Base-by-base conservation (phyloP, 2,329 filamentous ascomycete genomes). In the Aureobasidium melanogenum region DNA sequence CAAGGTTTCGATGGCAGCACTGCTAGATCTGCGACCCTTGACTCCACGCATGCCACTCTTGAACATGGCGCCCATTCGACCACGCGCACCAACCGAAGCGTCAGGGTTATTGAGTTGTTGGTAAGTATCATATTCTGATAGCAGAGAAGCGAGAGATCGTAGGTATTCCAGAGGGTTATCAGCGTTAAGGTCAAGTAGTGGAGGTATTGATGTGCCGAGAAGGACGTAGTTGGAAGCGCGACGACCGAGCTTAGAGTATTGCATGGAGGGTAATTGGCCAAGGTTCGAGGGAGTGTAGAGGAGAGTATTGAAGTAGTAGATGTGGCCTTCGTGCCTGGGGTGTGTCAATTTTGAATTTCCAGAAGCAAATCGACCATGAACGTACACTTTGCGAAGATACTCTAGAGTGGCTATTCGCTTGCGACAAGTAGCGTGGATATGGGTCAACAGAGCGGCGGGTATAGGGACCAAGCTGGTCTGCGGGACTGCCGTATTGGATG, bases 281-380 rank as follows among this genome's bases (percentile, higher is more conserved):
- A 97, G 81, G 73, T 96, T 91, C 32, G 84, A 75, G 69, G 90
- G 88, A 66, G 91, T 89, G 75, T 96, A 96, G 70, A 96, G 88
- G 63, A 96, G 84, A 0, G 94, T 97, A 76, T 97, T 97, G 80
- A 97, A 97, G 92, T 94, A 97, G 78, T 96, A 97, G 44, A 96
- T 86, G 62, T 91, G 87, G 63, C 93, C 92, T 76, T 97, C 91
- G 71, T 99, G 92, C 30, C 91, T 96, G 71, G 56, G 7, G n/a
- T 59, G 14, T 43, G 51, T 55, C 24, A 52, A 58, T 62, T 22
- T 36, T 32, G 12, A 7, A 14, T 10, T 19, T 5, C 17, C 30
- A 34, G 4, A 15, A 44, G 34, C 10, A 22, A 46, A 34, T 15
- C 22, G 22, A 36, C 48, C 43, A 50, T n/a, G 55, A 36, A 82